These are phyloP conservation scores for Hyaloscypha finlandica DNA, from an alignment of 495 filamentous ascomycete species.

Conservation along the genomic window DNA sequence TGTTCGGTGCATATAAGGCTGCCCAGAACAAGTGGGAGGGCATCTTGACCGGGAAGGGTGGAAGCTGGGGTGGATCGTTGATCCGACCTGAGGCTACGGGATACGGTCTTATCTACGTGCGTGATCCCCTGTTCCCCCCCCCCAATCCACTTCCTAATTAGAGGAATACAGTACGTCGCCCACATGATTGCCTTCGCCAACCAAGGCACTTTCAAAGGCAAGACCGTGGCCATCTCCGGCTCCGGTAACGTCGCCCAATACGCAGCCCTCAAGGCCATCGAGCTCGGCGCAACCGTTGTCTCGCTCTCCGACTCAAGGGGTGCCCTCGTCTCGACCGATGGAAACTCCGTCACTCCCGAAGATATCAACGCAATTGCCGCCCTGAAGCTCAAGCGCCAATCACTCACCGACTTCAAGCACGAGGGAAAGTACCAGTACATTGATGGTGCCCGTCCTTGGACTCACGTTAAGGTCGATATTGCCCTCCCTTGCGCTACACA, in stretches of 20 bases:
- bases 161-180: slow-evolving; percentile 63
- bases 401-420: slow-evolving; percentile 62
- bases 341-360: slow-evolving; percentile 69
- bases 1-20: slow-evolving; percentile 95
- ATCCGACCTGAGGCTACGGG: slow-evolving; percentile 98
- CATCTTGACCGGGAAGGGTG: slow-evolving; percentile 93
- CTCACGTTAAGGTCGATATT: slow-evolving; percentile 84
- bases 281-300: slow-evolving; percentile 90
- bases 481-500: slow-evolving; percentile 93
- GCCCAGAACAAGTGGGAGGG: slow-evolving; percentile 90
- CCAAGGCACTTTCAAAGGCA: slow-evolving; percentile 84
- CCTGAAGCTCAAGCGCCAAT: slow-evolving; percentile 85
- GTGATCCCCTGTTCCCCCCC: neutral
- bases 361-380: slow-evolving; percentile 75
- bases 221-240: slow-evolving; percentile 93
- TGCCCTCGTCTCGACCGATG: slow-evolving; percentile 67
- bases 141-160: slow-evolving; percentile 24
- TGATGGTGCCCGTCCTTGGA: slow-evolving; percentile 87
- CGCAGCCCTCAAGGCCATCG: slow-evolving; percentile 94
- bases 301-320: slow-evolving; percentile 95
- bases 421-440: slow-evolving; percentile 81
- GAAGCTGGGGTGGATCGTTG: slow-evolving; percentile 87
- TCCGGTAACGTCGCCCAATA: slow-evolving; percentile 99
- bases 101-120: slow-evolving; percentile 86
- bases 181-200: slow-evolving; percentile 95